These are phyloP conservation scores for Copromyces sp. DNA, from an alignment of 495 filamentous ascomycete species.

Conservation along the genomic window DNA sequence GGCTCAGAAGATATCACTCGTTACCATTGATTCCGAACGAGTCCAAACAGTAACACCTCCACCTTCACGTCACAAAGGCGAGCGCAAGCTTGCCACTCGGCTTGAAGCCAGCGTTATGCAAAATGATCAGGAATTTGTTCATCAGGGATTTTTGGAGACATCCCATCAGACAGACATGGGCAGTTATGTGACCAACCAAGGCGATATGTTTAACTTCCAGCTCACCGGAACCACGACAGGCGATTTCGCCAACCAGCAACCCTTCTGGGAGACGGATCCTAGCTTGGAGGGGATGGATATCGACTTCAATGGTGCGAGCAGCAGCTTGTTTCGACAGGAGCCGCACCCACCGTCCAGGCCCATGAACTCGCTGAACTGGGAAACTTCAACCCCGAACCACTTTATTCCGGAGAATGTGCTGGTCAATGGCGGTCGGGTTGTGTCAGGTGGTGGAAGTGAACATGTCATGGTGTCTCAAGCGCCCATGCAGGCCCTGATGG, in stretches of 20 bases:
- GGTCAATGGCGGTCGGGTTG: conserved; percentile 21
- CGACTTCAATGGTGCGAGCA: conserved; percentile 34
- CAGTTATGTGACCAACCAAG: conserved; percentile 25
- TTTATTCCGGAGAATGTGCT: conserved; percentile 26
- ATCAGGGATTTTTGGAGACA: conserved; percentile 32
- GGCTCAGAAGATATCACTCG: conserved; percentile 31
- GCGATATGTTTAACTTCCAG: conserved; percentile 53
- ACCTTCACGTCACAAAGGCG: conserved; percentile 38
- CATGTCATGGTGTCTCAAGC: conserved; percentile 32
- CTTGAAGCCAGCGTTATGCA: conserved; percentile 40
- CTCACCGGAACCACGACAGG: conserved; percentile 61
- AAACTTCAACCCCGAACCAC: conserved; percentile 35
- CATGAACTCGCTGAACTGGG: conserved; percentile 42
- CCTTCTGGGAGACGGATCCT: conserved; percentile 66
- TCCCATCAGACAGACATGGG: conserved; percentile 33
- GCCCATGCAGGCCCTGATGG: conserved; percentile 24
- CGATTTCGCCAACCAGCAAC: conserved; percentile 53
- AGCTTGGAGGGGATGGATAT: conserved; percentile 45
- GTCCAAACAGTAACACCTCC: conserved; percentile 43
- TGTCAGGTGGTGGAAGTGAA: conserved; percentile 17
- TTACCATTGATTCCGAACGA: conserved; percentile 25
- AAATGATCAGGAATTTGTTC: conserved; percentile 38
- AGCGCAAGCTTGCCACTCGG: conserved; percentile 43
- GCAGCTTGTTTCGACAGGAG: conserved; percentile 26
- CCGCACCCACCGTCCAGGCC: conserved; percentile 23